These are phyloP conservation scores for Sclerotinia trifoliorum DNA, from an alignment of 2,329 filamentous ascomycete genomes.

Conservation along the genomic window DNA sequence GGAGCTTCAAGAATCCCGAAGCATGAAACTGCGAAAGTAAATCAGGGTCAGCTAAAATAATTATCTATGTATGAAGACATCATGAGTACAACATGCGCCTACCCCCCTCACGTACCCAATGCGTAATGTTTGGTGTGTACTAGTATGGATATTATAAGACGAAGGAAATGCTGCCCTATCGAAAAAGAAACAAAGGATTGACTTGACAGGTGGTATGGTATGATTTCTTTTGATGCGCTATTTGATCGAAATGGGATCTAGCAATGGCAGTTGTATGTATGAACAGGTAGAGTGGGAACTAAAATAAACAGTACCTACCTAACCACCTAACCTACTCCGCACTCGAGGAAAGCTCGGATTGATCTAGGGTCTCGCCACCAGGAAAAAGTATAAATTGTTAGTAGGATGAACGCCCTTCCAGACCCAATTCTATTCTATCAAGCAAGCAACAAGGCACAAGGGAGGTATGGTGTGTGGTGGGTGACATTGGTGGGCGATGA, in stretches of 20 bases:
- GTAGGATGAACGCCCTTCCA: constrained; percentile 6
- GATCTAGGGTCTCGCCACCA: constrained; percentile 12
- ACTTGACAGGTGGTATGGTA: not conserved
- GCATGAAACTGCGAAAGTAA: constrained; percentile 32
- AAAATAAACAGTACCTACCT: not conserved
- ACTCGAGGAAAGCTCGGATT: constrained; percentile 14
- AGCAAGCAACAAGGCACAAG: constrained; percentile 1
- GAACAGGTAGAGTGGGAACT: not conserved
- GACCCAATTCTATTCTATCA: constrained; percentile 2
- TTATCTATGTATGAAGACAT: constrained; percentile 29
- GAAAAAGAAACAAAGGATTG: not conserved
- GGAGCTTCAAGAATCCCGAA: constrained; percentile 10
- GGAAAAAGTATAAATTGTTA: constrained; percentile 18
- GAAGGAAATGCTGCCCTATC: not conserved
- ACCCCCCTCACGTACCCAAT: constrained; percentile 22
- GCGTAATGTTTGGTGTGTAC: not conserved
- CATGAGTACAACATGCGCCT: constrained; percentile 18
- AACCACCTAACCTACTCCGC: constrained; percentile 1
- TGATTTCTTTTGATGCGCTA: constrained; percentile 3
- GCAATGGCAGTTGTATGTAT: constrained; percentile 1
- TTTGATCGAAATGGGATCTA: not conserved
- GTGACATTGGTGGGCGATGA: not conserved
- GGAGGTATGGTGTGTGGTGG: not conserved
- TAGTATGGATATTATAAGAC: not conserved
- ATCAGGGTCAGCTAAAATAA: constrained; percentile 28